These are phyloP conservation scores for Alternaria arborescens DNA, from an alignment of 2,329 filamentous ascomycete species.

Conservation along the genomic window DNA sequence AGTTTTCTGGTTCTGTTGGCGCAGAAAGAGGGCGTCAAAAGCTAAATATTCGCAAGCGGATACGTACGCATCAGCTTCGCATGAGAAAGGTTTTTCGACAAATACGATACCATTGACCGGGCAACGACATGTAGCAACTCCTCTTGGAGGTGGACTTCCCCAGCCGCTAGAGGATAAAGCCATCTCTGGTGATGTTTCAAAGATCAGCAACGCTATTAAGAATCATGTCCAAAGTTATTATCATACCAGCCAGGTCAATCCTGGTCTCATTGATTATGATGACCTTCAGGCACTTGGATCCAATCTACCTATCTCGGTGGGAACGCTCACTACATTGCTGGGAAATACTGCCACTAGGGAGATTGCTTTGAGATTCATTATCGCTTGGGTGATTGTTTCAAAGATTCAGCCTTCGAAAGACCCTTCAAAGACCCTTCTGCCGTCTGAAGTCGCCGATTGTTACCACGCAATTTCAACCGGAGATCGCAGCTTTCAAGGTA, in stretches of 20 bases:
- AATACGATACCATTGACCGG: slow-evolving; percentile 22
- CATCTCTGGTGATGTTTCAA: slow-evolving; percentile 43
- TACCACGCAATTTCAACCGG: slow-evolving; percentile 27
- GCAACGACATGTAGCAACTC: slow-evolving; percentile 16
- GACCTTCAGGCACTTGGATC: slow-evolving; percentile 34
- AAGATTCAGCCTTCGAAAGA: slow-evolving; percentile 28
- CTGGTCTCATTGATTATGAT: slow-evolving; percentile 33
- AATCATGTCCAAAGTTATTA: slow-evolving; percentile 52
- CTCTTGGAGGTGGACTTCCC: slow-evolving; percentile 29
- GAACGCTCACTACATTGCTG: slow-evolving; percentile 39
- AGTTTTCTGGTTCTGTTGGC: slow-evolving; percentile 32
- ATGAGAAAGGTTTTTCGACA: slow-evolving; percentile 28
- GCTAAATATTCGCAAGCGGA: slow-evolving; percentile 10
- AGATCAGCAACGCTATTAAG: slow-evolving; percentile 45
- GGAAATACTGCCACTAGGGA: slow-evolving; percentile 37
- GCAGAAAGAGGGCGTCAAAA: slow-evolving; percentile 15
- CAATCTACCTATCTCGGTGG: slow-evolving; percentile 32
- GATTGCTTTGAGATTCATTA: slow-evolving; percentile 41
- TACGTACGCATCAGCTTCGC: slow-evolving; percentile 22
- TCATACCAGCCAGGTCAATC: slow-evolving; percentile 29
- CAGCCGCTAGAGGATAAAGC: slow-evolving; percentile 47
- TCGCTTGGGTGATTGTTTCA: slow-evolving; percentile 43
- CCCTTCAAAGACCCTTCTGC: slow-evolving; percentile 35
- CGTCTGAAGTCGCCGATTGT: slow-evolving; percentile 34
- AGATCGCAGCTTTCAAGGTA: slow-evolving; percentile 26